These are phyloP conservation scores for Candida pseudoglaebosa DNA, from an alignment of 805 yeast genomes.

Conservation along the genomic window DNA sequence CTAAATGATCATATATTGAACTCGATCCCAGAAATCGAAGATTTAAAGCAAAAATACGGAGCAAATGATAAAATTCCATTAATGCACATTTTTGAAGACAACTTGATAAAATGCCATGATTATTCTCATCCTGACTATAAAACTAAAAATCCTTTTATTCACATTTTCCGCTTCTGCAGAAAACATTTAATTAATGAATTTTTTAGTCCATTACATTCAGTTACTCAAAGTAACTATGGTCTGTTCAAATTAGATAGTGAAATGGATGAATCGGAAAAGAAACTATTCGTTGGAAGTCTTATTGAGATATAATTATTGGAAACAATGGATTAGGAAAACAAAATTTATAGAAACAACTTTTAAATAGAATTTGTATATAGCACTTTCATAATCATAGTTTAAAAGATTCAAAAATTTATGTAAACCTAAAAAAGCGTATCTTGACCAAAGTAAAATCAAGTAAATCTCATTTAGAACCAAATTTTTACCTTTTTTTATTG, in stretches of 20 bases:
- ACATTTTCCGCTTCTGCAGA: conserved; percentile 13
- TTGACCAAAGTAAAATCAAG: too few relatives aligned
- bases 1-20: conserved; percentile 18
- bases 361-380: too few relatives aligned
- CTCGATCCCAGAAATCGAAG: conserved; percentile 16
- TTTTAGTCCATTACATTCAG: conserved; percentile 23
- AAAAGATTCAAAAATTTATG: too few relatives aligned
- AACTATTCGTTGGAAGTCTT: conserved; percentile 24
- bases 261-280: conserved; percentile 18
- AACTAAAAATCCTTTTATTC: conserved; percentile 15
- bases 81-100: conserved; percentile 27
- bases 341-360: too few relatives aligned
- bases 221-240: conserved; percentile 20
- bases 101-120: conserved; percentile 22
- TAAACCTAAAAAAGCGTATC: too few relatives aligned
- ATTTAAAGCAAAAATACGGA: conserved; percentile 8
- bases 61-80: conserved; percentile 15
- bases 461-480: too few relatives aligned
- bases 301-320: conserved; percentile 19
- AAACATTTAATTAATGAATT: conserved; percentile 19
- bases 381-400: too few relatives aligned
- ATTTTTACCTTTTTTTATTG: too few relatives aligned
- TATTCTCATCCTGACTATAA: conserved; percentile 12
- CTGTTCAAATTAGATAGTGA: conserved; percentile 17
- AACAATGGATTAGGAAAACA: too few relatives aligned